Conservation (phyloP, 176 grass and related monocot genomes). For the Zea luxurians region DNA sequence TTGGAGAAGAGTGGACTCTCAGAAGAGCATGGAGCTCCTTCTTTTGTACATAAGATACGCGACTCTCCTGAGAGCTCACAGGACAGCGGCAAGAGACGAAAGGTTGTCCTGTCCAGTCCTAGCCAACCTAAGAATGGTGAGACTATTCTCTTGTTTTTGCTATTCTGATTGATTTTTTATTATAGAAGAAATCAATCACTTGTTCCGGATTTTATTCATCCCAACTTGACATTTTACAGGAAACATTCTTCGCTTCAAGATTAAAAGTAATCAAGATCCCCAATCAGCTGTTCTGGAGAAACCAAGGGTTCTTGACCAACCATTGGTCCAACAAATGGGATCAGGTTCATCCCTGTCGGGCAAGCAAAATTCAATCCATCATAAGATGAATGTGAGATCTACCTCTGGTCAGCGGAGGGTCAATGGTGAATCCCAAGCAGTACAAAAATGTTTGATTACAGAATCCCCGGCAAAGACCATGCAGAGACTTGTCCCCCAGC, state of each 20-base stretch:
- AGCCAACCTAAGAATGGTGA: conserved; percentile 50
- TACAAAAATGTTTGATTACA: background rate
- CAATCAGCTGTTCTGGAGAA: conserved; percentile 11
- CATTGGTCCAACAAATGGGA: conserved; percentile 1
- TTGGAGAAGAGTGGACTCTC: conserved; percentile 64
- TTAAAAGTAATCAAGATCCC: conserved; percentile 33
- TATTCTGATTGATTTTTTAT: background rate
- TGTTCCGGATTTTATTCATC: background rate
- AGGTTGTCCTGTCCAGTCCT: conserved; percentile 42
- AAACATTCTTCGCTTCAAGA: conserved; percentile 39
- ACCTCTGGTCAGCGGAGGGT: conserved; percentile 17
- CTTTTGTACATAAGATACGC: conserved; percentile 19
- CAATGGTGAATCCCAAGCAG: background rate
- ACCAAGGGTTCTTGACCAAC: conserved; percentile 13
- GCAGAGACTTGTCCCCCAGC: conserved; percentile 3
- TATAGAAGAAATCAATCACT: background rate
- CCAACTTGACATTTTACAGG: conserved; percentile 23
- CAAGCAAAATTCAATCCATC: conserved; percentile 25
- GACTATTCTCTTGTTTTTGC: background rate
- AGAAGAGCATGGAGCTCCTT: conserved; percentile 63
- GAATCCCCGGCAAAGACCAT: background rate
- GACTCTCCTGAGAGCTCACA: conserved; percentile 69
- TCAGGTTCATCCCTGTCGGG: conserved; percentile 13
- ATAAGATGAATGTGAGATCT: conserved; percentile 6
- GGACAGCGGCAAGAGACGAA: conserved; percentile 69